Base-by-base conservation (phyloP, 2,329 filamentous ascomycete species). In the Cercospora janseana region DNA sequence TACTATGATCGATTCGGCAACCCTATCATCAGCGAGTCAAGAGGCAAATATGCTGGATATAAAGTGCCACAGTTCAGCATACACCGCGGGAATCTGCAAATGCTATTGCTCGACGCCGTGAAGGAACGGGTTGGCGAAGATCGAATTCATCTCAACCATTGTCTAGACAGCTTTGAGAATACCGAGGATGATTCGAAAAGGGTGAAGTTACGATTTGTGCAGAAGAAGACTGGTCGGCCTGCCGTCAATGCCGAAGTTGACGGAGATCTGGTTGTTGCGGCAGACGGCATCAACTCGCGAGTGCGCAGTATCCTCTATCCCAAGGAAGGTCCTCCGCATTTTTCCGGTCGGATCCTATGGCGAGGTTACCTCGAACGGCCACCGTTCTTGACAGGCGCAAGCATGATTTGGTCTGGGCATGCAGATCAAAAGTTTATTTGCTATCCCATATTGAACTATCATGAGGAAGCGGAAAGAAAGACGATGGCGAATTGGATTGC, bases 381-480 rank as follows among this genome's bases (percentile, higher is more conserved):
- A 6, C 68, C 69, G 1, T 74, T 73, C 51, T 60, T 75, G 8
- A 74, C 72, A 0, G 70, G 70, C 15, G 69, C 69, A 6, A 67
- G 64, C 7, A 74, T 75, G 71, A 67, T 75, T 3, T 74, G 72
- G 72, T 70, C 70, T 8, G 72, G 73, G 3, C 72, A 75, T 47
- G 73, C 71, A 1, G 69, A 75, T 50, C 72, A 74, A 49, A 74
- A 75, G 35, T 75, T 75, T 62, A 74, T 75, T 54, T 72, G 72
- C 4, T 75, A 75, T 48, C 73, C 71, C 1, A 74, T 75, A 31
- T 69, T 68, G 8, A 63, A 67, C 15, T 65, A 69, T 12, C 34
- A 48, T 21, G 35, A 26, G n/a, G 34, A 40, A 31, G 15, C 26
- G 5, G 16, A 41, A 3, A 31, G 15, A 7, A 70, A 68, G 35